A percentile compares a stretch with the other conserved stretches of the same genome.
These are phyloP conservation scores for Kwoniella botswanensis DNA, from an alignment of 768 basidiomycete genomes.

Conservation along the genomic window DNA sequence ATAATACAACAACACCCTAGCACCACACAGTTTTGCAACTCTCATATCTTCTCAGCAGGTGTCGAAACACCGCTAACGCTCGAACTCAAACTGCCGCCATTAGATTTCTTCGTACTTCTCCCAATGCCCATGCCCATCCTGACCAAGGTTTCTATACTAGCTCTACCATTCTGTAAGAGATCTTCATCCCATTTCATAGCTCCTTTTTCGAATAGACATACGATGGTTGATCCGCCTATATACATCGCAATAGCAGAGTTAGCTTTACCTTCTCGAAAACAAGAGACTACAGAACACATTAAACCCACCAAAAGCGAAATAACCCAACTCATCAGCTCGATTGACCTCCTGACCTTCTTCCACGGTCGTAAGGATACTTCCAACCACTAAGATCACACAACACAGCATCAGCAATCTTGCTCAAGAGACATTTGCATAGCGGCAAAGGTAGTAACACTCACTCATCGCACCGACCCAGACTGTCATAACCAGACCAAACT, in stretches of 20 bases:
- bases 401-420: neutral
- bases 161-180: conserved; percentile 77
- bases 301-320: conserved; percentile 86
- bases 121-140: conserved; percentile 88
- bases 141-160: conserved; percentile 86
- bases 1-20: neutral
- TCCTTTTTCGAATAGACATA: conserved; percentile 84
- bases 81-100: neutral
- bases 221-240: conserved; percentile 87
- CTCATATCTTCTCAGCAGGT: conserved; percentile 7
- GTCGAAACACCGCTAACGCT: neutral
- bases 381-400: conserved; percentile 63
- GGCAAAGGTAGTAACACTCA: conserved; percentile 28
- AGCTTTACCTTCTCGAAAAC: neutral
- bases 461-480: conserved; percentile 64
- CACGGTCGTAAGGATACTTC: conserved; percentile 85
- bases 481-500: conserved; percentile 89
- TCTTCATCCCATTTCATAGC: conserved; percentile 90
- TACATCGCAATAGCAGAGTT: neutral
- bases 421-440: neutral
- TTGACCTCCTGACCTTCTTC: conserved; percentile 77
- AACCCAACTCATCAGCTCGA: conserved; percentile 88
- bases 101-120: conserved; percentile 18
- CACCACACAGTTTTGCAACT: neutral
- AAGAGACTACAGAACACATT: neutral